Base-by-base conservation (phyloP, 257 asterid species). In the Gentiana straminea region DNA sequence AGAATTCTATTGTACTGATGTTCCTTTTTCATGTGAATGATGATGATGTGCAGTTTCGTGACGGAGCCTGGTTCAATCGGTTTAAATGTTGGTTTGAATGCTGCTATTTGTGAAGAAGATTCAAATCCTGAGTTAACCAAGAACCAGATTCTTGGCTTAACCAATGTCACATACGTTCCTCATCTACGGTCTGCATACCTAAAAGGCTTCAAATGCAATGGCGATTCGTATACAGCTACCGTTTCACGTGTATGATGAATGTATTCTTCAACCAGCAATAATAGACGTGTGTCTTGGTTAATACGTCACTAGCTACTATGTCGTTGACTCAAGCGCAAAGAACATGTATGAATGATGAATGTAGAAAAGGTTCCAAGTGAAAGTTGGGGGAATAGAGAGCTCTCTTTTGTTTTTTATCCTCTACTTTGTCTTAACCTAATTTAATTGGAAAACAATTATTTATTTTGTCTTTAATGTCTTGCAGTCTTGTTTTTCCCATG, bases 11-110 rank as follows among this genome's bases (percentile, higher is more conserved):
- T 61, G 36, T 43, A 41, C 1, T 24, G 54, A 13, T 63, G 46
- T 41, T 10, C 46, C 46, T 41, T 7, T 63, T 47, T 24, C 24
- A 24, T 24, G 24, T 24, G 24, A 7, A 52, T 57, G 62, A 55
- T 34, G 12, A 60, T 53, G 33, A 15, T 47, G 48, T 79, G 81
- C 92, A 91, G 98, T 62, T 87, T 91, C 60, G 68, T 60, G 63
- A 76, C 90, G 0, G 89, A 81, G 55, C 68, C 86, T 39, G 64
- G 78, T 0, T 84, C 95, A 35, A 59, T 73, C 53, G 94, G 89
- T 64, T 80, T 91, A 80, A 91, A 91, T 59, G 62, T 73, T 55
- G 91, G 92, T 74, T 68, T 87, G 65, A 77, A 69, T 41, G 24
- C 24, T 24, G 24, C 24, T 59, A 37, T 33, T 35, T 57, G 60